These are phyloP conservation scores for Sarcocystis neurona DNA, from an alignment of 169 alveolate genomes.

Conservation along the genomic window DNA sequence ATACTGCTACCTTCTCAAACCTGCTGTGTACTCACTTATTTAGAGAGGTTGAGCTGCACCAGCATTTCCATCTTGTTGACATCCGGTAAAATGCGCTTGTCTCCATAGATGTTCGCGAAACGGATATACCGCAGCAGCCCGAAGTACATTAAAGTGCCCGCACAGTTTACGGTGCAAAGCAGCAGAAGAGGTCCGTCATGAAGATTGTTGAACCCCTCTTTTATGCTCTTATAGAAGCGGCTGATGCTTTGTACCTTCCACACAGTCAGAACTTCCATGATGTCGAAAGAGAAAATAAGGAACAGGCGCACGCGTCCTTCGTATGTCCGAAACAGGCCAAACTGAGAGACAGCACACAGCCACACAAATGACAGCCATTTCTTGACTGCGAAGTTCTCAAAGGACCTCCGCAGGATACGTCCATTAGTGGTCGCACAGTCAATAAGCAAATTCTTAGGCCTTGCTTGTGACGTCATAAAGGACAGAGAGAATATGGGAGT, in stretches of 20 bases:
- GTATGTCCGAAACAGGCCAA: slow-evolving; percentile 50
- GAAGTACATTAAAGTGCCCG: slow-evolving; percentile 50
- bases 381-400: too few relatives aligned
- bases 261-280: slow-evolving; percentile 33
- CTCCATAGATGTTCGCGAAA: slow-evolving; percentile 55
- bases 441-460: too few relatives aligned
- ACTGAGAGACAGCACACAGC: slow-evolving; percentile 46
- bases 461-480: too few relatives aligned
- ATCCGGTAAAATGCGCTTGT: slow-evolving; percentile 58
- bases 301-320: slow-evolving; percentile 59
- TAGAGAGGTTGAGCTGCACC: slow-evolving; percentile 47
- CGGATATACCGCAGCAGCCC: slow-evolving; percentile 61
- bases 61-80: slow-evolving; percentile 56
- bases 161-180: slow-evolving; percentile 57
- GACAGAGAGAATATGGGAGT: too few relatives aligned
- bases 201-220: slow-evolving; percentile 53
- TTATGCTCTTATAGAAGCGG: slow-evolving; percentile 57
- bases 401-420: too few relatives aligned
- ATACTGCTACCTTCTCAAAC: too few relatives aligned
- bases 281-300: slow-evolving; percentile 52
- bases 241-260: slow-evolving; percentile 45
- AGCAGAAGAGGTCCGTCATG: slow-evolving; percentile 49
- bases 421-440: too few relatives aligned
- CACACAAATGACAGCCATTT: neutral
- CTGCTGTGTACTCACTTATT: too few relatives aligned